Percentiles rank a stretch among this genome's conserved stretches.
Evolutionary conservation across 1,284 basidiomycete genomes (phyloP).

Genomic region (Mrakiaceae sp.): DNA sequence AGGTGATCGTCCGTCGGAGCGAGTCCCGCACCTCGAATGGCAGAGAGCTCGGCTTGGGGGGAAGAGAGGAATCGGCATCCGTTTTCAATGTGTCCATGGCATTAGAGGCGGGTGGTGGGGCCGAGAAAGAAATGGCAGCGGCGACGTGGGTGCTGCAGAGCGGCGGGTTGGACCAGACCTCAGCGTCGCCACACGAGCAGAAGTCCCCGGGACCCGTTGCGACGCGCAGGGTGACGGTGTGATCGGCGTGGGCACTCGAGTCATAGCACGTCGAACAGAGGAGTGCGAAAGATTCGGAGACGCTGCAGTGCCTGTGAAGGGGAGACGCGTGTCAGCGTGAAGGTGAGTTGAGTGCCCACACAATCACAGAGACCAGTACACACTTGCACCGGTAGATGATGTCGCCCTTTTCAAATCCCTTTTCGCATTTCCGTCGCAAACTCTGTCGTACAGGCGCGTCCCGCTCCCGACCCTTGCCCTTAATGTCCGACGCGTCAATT

Average conservation of each 20-base stretch:
- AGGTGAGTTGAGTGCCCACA: not conserved
- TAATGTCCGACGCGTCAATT: not conserved
- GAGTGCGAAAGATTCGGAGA: conserved; percentile 7
- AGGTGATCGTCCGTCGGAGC: conserved; percentile 60
- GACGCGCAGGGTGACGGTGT: conserved; percentile 13
- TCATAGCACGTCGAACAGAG: conserved; percentile 15
- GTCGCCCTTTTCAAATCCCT: conserved; percentile 27
- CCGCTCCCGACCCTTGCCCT: conserved; percentile 14
- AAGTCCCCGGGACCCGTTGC: conserved; percentile 13
- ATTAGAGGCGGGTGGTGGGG: not conserved
- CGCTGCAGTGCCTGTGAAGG: conserved; percentile 2
- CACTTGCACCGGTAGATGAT: conserved; percentile 27
- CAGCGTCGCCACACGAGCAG: conserved; percentile 12
- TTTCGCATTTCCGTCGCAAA: conserved; percentile 19
- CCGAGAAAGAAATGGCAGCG: not conserved
- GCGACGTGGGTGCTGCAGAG: not conserved
- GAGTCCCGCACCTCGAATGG: conserved; percentile 48
- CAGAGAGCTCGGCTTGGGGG: no score
- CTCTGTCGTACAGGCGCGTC: not conserved
- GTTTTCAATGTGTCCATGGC: not conserved
- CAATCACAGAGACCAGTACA: not conserved
- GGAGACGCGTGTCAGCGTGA: not conserved
- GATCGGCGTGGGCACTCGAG: not conserved
- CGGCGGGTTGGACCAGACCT: conserved; percentile 36
- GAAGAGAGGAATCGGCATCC: no score